Conservation (phyloP, 768 basidiomycete genomes). For the Aureoboletus auriporus region DNA sequence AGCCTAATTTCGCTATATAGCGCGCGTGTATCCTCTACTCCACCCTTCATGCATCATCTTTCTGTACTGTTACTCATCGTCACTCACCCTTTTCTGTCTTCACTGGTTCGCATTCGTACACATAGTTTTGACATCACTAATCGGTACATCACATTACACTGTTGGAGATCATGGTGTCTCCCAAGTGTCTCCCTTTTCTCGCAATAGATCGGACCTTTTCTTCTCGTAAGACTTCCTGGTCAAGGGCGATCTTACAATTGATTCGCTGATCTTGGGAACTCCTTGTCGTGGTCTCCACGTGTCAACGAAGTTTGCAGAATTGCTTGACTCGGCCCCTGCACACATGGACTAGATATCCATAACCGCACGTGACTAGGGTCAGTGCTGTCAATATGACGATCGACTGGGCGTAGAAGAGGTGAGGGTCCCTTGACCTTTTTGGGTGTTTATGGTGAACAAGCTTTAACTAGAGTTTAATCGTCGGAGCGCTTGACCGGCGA, state of each 20-base stretch:
- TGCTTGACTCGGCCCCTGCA: no score
- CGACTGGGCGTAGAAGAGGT: no score
- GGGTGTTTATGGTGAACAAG: no score
- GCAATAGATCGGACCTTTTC: conserved; percentile 5
- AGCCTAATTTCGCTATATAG: conserved; percentile 15
- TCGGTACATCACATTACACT: not conserved
- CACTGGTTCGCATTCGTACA: no score
- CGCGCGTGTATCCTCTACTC: conserved; percentile 14
- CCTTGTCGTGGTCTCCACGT: conserved; percentile 6
- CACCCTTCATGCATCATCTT: conserved; percentile 4
- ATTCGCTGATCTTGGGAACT: not conserved
- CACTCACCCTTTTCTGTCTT: not conserved
- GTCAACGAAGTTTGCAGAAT: not conserved
- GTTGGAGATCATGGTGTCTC: not conserved
- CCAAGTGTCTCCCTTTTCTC: not conserved
- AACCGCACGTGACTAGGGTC: no score
- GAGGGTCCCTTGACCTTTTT: no score
- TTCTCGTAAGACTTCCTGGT: not conserved
- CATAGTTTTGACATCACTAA: no score
- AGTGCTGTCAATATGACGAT: no score
- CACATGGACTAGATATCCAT: no score
- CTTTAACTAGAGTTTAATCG: no score
- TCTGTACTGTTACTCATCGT: conserved; percentile 5
- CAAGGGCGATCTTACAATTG: conserved; percentile 1
- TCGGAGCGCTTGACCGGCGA: no score